These are phyloP conservation scores for Galeopsis tetrahit DNA, from an alignment of 257 asterid species.

Conservation along the genomic window DNA sequence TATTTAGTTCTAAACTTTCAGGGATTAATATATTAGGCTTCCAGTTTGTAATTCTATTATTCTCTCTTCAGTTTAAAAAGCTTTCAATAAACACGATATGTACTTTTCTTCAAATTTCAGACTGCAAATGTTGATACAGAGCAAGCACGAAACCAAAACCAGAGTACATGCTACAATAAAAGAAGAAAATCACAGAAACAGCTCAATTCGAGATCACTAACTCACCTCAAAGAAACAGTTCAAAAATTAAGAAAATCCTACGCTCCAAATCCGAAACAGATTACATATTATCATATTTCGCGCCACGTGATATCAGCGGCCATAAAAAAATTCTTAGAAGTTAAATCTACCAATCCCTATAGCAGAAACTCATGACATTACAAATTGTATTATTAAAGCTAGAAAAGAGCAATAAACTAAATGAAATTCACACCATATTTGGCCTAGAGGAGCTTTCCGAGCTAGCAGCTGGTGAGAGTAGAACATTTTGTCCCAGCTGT, in stretches of 20 bases:
- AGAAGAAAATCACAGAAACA: no score
- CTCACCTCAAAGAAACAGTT: no score
- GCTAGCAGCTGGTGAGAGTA: slow-evolving; percentile 92
- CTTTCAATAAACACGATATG: no score
- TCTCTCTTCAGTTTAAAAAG: no score
- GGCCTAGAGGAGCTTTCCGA: slow-evolving; percentile 94
- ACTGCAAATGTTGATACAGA: background rate
- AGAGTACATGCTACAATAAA: no score
- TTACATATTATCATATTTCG: background rate
- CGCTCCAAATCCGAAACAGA: slow-evolving; percentile 22
- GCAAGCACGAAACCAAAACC: background rate
- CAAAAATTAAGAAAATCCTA: no score
- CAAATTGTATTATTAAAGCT: background rate
- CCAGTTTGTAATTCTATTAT: no score
- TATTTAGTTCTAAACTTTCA: no score
- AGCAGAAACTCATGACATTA: slow-evolving; percentile 14
- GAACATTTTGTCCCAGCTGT: slow-evolving; percentile 53
- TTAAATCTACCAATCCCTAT: background rate
- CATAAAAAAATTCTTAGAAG: slow-evolving; percentile 6
- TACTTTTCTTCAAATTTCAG: no score
- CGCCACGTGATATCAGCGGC: background rate
- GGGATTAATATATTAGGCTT: no score
- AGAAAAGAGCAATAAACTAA: background rate
- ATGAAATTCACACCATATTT: slow-evolving; percentile 63
- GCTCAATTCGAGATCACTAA: no score